Evolutionary conservation across 805 yeast genomes (phyloP).

Genomic region (Metschnikowia kunwiensis): DNA sequence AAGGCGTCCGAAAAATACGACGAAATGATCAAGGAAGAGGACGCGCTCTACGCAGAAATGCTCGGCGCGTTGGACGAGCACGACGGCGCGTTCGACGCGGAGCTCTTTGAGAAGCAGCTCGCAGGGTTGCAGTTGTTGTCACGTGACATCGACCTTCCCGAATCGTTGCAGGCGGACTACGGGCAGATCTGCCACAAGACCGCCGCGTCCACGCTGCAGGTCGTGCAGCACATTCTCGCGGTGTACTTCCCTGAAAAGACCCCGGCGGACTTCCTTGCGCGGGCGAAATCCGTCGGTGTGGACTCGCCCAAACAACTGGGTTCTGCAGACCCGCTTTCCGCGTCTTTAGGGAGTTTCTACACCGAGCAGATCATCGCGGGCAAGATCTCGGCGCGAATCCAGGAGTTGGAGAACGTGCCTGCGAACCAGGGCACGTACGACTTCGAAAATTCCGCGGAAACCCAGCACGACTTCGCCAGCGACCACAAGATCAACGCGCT

Average conservation of each 20-base stretch:
- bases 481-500: conserved; percentile 58
- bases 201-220: conserved; percentile 20
- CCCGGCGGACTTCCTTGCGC: conserved; percentile 18
- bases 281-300: conserved; percentile 43
- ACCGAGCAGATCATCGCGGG: conserved; percentile 53
- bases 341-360: conserved; percentile 47
- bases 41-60: conserved; percentile 22
- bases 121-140: conserved; percentile 62
- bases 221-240: conserved; percentile 12
- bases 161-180: conserved; percentile 41
- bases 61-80: conserved; percentile 13
- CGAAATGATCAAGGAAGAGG: conserved; percentile 22
- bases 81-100: conserved; percentile 15
- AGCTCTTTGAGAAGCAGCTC: conserved; percentile 53
- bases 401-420: conserved; percentile 63
- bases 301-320: conserved; percentile 22
- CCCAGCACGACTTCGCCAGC: too few relatives aligned
- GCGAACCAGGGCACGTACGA: conserved; percentile 61
- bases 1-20: conserved; percentile 28
- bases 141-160: conserved; percentile 64
- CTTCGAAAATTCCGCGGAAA: conserved; percentile 14
- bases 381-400: conserved; percentile 55
- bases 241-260: conserved; percentile 7
- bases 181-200: conserved; percentile 17
- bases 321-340: conserved; percentile 31